A percentile compares a stretch with the other conserved stretches of the same genome.
Conservation (phyloP, 306 rosid species). For the Vigna hirtella region DNA sequence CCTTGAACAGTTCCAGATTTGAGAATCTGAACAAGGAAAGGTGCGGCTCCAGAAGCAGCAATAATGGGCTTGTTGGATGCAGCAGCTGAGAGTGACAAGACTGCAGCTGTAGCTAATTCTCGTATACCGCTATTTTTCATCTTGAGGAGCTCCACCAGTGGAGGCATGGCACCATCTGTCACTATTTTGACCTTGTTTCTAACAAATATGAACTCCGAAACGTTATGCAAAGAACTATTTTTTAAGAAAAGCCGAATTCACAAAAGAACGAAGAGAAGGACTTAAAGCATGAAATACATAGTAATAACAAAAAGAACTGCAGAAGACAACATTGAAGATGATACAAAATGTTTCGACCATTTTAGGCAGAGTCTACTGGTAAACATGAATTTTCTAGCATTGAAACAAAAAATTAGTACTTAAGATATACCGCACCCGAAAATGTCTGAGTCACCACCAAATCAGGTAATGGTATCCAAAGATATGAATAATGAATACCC, state of each 20-base stretch:
- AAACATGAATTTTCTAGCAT: constrained; percentile 21
- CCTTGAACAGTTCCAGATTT: constrained; percentile 86
- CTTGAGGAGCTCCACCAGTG: constrained; percentile 82
- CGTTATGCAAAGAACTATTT: constrained; percentile 43
- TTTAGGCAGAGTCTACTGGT: constrained; percentile 2
- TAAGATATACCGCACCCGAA: constrained; percentile 15
- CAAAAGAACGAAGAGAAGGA: constrained; percentile 20
- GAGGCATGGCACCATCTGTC: constrained; percentile 79
- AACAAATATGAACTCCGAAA: constrained; percentile 49
- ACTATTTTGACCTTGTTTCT: constrained; percentile 91
- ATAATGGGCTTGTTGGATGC: constrained; percentile 74
- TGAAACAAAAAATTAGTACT: not conserved
- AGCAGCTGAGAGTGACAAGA: constrained; percentile 85
- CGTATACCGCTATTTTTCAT: constrained; percentile 61
- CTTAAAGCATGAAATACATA: constrained; percentile 26
- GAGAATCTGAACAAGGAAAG: constrained; percentile 85
- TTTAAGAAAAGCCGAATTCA: constrained; percentile 33
- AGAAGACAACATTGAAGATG: not conserved
- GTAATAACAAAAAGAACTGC: constrained; percentile 1
- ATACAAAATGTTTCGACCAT: constrained; percentile 2
- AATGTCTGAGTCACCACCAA: constrained; percentile 21
- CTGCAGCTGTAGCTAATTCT: constrained; percentile 90
- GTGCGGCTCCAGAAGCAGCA: constrained; percentile 81
- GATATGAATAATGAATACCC: constrained; percentile 1
- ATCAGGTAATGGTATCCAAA: constrained; percentile 29